phyloP scores from a whole-genome alignment of 257 asterid species.

The Henckelia pumila region DNA sequence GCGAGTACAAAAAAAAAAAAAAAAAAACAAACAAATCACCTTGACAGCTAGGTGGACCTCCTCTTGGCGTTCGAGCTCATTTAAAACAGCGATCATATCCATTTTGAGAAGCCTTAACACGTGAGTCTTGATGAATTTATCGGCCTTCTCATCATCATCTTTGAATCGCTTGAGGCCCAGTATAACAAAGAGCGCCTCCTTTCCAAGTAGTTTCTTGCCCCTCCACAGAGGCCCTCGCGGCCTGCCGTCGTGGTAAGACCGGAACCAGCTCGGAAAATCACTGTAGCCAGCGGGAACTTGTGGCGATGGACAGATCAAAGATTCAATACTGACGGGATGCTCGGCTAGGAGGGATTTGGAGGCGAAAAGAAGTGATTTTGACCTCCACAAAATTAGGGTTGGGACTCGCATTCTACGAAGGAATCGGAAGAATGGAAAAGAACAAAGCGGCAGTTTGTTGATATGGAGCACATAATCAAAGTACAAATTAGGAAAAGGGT shows the following conservation, averaged over 20 bases:
- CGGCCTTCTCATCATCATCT: constrained; percentile 58
- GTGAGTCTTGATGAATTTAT: constrained; percentile 70
- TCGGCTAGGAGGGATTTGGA: constrained; percentile 26
- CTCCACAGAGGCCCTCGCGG: constrained; percentile 95
- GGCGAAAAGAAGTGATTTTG: constrained; percentile 27
- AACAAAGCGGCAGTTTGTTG: no score
- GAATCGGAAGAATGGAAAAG: background rate
- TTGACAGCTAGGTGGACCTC: constrained; percentile 85
- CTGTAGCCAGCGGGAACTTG: background rate
- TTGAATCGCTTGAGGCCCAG: constrained; percentile 73
- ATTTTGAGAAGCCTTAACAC: constrained; percentile 77
- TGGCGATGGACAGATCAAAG: constrained; percentile 24
- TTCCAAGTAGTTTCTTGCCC: constrained; percentile 85
- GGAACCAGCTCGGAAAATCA: constrained; percentile 25
- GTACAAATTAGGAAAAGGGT: no score
- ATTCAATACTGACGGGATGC: constrained; percentile 12
- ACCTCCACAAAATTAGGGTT: constrained; percentile 29
- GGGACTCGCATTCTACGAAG: constrained; percentile 34
- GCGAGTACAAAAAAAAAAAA: constrained; percentile 24
- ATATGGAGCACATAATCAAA: no score
- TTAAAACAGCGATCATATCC: constrained; percentile 85
- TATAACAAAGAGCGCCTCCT: constrained; percentile 78
- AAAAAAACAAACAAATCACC: constrained; percentile 40
- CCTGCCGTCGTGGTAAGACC: constrained; percentile 83
- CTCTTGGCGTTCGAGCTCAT: constrained; percentile 88